Conservation (phyloP, 129 eudicot species). For the Centrapalus pauciflorus region DNA sequence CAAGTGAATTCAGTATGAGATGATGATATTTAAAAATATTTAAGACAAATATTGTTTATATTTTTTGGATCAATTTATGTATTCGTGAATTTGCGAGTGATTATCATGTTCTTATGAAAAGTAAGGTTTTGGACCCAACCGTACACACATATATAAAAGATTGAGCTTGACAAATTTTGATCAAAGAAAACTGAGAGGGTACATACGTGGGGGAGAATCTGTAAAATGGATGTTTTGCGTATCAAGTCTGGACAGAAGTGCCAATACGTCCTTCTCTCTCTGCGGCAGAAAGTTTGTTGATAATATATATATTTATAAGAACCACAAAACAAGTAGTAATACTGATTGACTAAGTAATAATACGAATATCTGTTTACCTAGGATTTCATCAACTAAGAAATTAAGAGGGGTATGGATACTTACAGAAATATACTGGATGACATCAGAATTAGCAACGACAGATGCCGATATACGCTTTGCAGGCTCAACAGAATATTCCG, state of each 20-base stretch:
- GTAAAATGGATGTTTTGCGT: conserved; percentile 49
- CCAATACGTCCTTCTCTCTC: conserved; percentile 91
- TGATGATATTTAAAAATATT: no score
- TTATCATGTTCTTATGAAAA: background rate
- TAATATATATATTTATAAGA: background rate
- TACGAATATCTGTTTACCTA: background rate
- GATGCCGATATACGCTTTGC: conserved; percentile 93
- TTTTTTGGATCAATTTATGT: no score
- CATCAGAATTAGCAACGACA: conserved; percentile 83
- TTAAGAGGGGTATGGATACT: conserved; percentile 20
- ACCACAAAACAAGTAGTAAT: background rate
- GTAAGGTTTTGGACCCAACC: background rate
- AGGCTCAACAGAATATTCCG: conserved; percentile 97
- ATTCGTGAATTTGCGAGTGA: no score
- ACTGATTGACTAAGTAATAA: background rate
- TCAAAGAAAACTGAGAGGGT: background rate
- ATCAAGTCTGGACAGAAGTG: conserved; percentile 94
- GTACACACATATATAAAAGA: background rate
- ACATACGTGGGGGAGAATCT: conserved; percentile 72
- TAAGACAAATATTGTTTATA: no score
- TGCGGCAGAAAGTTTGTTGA: conserved; percentile 18
- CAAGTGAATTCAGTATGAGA: no score
- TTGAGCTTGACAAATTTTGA: no score
- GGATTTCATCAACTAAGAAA: background rate
- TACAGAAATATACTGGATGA: conserved; percentile 74